Evolutionary conservation across 139 green algal species (phyloP), one percentile per base, ranked within the genome.

Genomic region (Edaphochlamys debaryana): DNA sequence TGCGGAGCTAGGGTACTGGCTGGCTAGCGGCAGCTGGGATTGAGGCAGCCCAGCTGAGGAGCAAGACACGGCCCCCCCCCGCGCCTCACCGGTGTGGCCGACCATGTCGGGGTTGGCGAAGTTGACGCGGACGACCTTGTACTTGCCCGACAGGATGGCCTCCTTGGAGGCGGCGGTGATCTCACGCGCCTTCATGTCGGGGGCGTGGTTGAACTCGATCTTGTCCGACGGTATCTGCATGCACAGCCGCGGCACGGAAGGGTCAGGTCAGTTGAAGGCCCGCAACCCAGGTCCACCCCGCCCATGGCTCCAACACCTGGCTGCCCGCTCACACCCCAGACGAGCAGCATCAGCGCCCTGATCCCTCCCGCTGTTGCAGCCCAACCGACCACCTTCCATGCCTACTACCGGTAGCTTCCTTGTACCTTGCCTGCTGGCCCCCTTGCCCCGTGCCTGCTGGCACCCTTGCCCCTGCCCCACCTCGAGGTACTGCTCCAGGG

Each of bases 141-240:
- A 96, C 64, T 90, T 89, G 36, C 92, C 90, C 41, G 83, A 92
- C 54, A 86, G 79, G 72, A 99, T 89, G 29, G 96, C 96, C 88
- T 95, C 95, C 85, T 94, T 97, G 79, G 90, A 95, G 11, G 95
- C 95, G 76, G 94, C 95, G 34, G 89, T 95, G 85, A 98, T 98
- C 88, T 98, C 96, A 11, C 69, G 68, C 2, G 96, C 96, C 93
- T 99, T 99, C 96, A 99, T 99, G 50, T 94, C 90, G 0, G 96
- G 96, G 69, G 85, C 74, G 94, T 98, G 73, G 85, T 99, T 98
- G 94, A 99, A 99, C 45, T 93, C 89, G 25, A 96, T 86, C 38
- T 93, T 95, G 90, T 99, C 96, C 7, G 85, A 95, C n/a, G 95
- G 96, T 73, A 99, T 96, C 88, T 92, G 90, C 56, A n/a, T n/a